Evolutionary conservation across 805 yeast genomes (phyloP), one percentile per base, ranked within the genome.

Genomic region (Martiniozyma abietophila): DNA sequence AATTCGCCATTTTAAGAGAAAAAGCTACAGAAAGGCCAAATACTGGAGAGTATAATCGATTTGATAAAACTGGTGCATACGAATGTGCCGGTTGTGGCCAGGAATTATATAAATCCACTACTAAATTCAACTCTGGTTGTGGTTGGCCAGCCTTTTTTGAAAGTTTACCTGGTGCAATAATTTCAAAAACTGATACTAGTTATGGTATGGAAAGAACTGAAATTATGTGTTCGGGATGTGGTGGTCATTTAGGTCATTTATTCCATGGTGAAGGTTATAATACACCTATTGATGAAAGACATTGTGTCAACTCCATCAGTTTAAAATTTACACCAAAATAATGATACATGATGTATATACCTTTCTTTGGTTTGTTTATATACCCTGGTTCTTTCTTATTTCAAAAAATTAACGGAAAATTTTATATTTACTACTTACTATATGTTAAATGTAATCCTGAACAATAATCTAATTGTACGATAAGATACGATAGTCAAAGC

Each of bases 141-240:
- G 98, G 98, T 3, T 92, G 98, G 98, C 98, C 98, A 1, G 88
- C 96, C 0, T 92, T 92, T 57, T 89, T 79, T 56, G 80, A 84
- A 38, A 96, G 94, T 1, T 62, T 83, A 25, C 94, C 95, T 0
- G 88, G 86, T 0, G 67, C 95, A 5, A 67, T 92, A 25, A 66
- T 57, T 15, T 64, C 79, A 9, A 58, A 69, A 39, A 66, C 62
- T 14, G 98, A 92, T 55, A 48, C 38, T 0, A 56, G 78, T 6
- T 58, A 61, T 32, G 97, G 97, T 0, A 86, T 80, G 92, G 64
- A 62, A 10, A 68, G 98, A 42, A 83, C 76, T 9, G 99, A 92
- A 54, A 88, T 92, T 78, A 67, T 80, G 42, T 92, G 99, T 53
- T 63, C 77, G 9, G 67, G 69, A 7, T 92, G 99, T 56, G 96